These are phyloP conservation scores for Aspergillus eucalypticola DNA, from an alignment of 2,329 filamentous ascomycete genomes.

Conservation along the genomic window DNA sequence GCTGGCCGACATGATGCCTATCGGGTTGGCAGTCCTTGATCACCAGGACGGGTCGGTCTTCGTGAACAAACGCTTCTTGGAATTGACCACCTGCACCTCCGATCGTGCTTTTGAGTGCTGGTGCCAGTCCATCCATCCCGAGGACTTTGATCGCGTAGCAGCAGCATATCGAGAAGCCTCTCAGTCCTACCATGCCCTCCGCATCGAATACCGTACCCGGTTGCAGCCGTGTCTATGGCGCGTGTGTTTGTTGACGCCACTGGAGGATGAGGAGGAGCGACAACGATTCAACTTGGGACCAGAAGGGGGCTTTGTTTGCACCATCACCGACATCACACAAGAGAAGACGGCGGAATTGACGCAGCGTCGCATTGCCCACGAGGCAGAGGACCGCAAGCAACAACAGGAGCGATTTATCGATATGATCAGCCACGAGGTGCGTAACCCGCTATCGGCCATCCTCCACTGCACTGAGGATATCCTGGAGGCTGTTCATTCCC, in stretches of 20 bases:
- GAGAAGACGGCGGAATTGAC: slow-evolving; percentile 84
- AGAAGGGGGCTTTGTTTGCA: slow-evolving; percentile 24
- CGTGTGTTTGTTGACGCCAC: slow-evolving; percentile 18
- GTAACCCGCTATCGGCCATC: slow-evolving; percentile 60
- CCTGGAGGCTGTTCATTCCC: slow-evolving; percentile 22
- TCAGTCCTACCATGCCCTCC: slow-evolving; percentile 7
- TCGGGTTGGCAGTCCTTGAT: slow-evolving; percentile 25
- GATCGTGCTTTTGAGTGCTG: slow-evolving; percentile 17
- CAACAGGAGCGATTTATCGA: slow-evolving; percentile 82
- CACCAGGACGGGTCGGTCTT: slow-evolving; percentile 21
- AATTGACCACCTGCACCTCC: slow-evolving; percentile 13
- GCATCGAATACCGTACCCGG: slow-evolving; percentile 27
- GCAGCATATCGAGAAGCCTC: slow-evolving; percentile 14
- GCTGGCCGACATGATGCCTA: slow-evolving; percentile 29
- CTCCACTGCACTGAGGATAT: slow-evolving; percentile 59
- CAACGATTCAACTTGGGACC: slow-evolving; percentile 11
- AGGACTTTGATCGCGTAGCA: slow-evolving; percentile 21
- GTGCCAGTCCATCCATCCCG: slow-evolving; percentile 21
- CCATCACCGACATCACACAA: slow-evolving; percentile 78
- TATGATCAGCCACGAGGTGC: slow-evolving; percentile 62
- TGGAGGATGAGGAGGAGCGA: slow-evolving; percentile 13
- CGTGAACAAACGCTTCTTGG: slow-evolving; percentile 24
- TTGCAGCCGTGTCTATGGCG: slow-evolving; percentile 21
- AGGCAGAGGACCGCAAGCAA: slow-evolving; percentile 77
- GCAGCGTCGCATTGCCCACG: slow-evolving; percentile 74